Base-by-base conservation (phyloP, 768 basidiomycete genomes). In the Psilocybe subaeruginosa region DNA sequence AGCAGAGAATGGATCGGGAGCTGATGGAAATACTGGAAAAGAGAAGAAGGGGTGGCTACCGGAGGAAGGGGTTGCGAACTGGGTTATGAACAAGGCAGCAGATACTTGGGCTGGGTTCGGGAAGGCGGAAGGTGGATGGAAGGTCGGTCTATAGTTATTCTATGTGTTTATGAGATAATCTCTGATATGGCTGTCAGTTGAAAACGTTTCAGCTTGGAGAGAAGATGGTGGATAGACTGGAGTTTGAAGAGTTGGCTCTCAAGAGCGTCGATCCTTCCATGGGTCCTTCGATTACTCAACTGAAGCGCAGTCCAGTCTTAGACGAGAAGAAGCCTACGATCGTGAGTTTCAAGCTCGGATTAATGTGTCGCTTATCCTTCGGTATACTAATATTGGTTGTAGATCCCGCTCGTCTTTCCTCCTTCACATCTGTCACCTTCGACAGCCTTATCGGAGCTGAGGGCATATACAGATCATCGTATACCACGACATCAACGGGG, bases 231-330 rank as follows among this genome's bases (percentile, higher is more conserved):
- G 89, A 92, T 72, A 78, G 82, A 19, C 77, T 92, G 63, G 92
- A 92, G 54, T 93, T 92, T 65, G 92, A 93, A 72, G 92, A 94
- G 71, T 78, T 89, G 39, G 87, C 86, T 6, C 77, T 94, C 67
- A 90, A 90, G 72, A 80, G 83, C 33, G 74, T 94, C 31, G 89
- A 93, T 67, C 86, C 90, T 17, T 85, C 88, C 8, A 67, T 89
- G 52, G 90, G 86, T 0, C 90, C 90, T 19, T 71, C 77, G 0
- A 59, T 84, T 9, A 65, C 72, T 31, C 66, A 74, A 43, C 70
- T 69, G 43, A 72, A 64, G 43, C 63, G 56, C 54, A 61, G 61
- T 16, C 61, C 60, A 33, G 61, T 70, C 29, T 52, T 59, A 23
- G 67, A 69, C 52, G 63, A 68, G 56, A 66, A 72, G 46, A 65